A percentile compares a stretch with the other conserved stretches of the same genome.
Conservation (phyloP, 108 stramenopile genomes). For the Nitzschia palea region DNA sequence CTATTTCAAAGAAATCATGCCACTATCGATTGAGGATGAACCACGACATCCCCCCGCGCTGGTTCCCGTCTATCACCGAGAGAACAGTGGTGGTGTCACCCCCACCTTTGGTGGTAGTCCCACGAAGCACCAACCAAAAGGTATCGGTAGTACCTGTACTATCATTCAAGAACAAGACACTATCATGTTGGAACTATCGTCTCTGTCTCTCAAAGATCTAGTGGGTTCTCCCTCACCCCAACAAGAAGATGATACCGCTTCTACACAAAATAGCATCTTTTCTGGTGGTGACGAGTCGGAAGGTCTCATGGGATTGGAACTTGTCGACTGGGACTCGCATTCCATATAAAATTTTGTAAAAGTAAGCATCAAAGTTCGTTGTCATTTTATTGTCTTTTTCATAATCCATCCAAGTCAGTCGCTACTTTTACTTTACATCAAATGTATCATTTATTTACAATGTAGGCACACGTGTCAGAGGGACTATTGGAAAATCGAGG, state of each 20-base stretch:
- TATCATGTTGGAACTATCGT: not conserved
- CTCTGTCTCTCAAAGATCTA: not conserved
- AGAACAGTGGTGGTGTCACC: no score
- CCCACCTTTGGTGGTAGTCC: not conserved
- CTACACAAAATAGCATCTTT: not conserved
- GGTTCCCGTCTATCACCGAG: not conserved
- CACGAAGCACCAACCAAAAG: not conserved
- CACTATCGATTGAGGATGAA: constrained; percentile 5
- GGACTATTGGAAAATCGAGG: no score
- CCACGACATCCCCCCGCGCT: not conserved
- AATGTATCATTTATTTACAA: no score
- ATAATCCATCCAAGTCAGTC: no score
- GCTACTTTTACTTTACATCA: no score
- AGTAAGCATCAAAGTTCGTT: no score
- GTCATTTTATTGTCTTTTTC: no score
- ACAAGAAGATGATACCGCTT: not conserved
- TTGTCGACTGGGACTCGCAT: no score
- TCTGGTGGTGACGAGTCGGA: not conserved
- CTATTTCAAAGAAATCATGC: constrained; percentile 21
- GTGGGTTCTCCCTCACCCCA: not conserved
- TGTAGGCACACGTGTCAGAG: no score
- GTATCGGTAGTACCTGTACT: not conserved
- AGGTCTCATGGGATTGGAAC: not conserved
- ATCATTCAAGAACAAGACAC: not conserved
- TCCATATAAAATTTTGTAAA: no score